Evolutionary conservation across 495 filamentous ascomycete species (phyloP).

Genomic region (Aspergillus heteromorphus): DNA sequence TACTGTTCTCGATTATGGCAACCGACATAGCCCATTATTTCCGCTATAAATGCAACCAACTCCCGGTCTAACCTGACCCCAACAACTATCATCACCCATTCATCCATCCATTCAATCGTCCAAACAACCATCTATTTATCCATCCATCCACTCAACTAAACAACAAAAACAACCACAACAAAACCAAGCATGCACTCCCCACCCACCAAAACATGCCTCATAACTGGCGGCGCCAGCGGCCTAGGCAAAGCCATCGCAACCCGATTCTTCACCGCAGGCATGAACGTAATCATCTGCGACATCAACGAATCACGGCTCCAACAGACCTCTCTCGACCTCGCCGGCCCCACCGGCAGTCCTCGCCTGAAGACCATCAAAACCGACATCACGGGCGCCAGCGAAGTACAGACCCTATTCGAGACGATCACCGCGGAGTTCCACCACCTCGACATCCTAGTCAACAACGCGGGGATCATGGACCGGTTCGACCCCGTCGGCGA

Average conservation of each 20-base stretch:
- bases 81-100: too few relatives aligned
- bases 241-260: constrained; percentile 47
- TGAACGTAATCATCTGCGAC: constrained; percentile 43
- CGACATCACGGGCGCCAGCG: constrained; percentile 34
- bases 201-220: constrained; percentile 50
- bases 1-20: too few relatives aligned
- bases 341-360: constrained; percentile 17
- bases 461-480: constrained; percentile 51
- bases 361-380: constrained; percentile 32
- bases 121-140: too few relatives aligned
- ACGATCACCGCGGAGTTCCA: constrained; percentile 25
- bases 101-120: too few relatives aligned
- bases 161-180: not conserved
- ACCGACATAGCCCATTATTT: too few relatives aligned
- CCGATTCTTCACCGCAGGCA: constrained; percentile 39
- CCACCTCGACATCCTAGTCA: constrained; percentile 37
- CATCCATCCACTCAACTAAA: not conserved
- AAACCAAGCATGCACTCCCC: not conserved
- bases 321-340: constrained; percentile 36
- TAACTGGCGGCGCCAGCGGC: constrained; percentile 65
- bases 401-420: constrained; percentile 33
- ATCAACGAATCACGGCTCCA: constrained; percentile 38
- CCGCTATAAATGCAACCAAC: not conserved
- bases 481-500: constrained; percentile 50
- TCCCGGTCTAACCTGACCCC: too few relatives aligned